Conservation (phyloP, 2,329 filamentous ascomycete species). For the Aspergillus sergii region DNA sequence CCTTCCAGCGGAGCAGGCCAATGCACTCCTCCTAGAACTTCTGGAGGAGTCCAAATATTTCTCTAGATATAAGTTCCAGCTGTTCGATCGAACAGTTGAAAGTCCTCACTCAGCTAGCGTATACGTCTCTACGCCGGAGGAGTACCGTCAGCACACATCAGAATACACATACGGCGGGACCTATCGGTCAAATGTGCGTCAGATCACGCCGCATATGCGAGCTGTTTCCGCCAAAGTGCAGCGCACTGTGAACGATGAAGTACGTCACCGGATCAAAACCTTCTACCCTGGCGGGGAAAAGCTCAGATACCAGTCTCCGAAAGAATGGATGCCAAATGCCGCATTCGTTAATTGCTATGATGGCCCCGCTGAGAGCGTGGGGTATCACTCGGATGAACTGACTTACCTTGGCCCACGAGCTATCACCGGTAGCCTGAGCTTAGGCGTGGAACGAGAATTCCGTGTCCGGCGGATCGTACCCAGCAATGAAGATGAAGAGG, state of each 20-base stretch:
- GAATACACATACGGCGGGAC: constrained; percentile 87
- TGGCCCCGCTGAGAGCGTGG: constrained; percentile 78
- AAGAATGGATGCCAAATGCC: constrained; percentile 79
- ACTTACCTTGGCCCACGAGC: constrained; percentile 90
- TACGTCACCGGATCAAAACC: constrained; percentile 68
- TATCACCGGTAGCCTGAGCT: constrained; percentile 84
- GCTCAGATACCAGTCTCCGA: constrained; percentile 73
- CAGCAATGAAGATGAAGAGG: constrained; percentile 19
- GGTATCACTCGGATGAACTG: constrained; percentile 89
- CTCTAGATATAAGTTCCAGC: constrained; percentile 71
- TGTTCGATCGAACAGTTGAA: constrained; percentile 85
- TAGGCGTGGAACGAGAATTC: constrained; percentile 93
- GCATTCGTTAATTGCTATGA: constrained; percentile 95
- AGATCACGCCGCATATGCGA: constrained; percentile 73
- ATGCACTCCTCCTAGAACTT: constrained; percentile 73
- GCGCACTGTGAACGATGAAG: constrained; percentile 74
- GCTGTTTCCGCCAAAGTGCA: constrained; percentile 71
- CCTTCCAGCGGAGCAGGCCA: constrained; percentile 70
- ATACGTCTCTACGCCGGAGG: constrained; percentile 75
- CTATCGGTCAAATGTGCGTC: constrained; percentile 72
- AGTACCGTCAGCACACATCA: constrained; percentile 69
- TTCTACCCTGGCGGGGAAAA: constrained; percentile 72
- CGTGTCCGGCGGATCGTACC: constrained; percentile 77
- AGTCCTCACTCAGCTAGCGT: constrained; percentile 84
- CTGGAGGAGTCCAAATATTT: constrained; percentile 73